phyloP scores from a whole-genome alignment of 73 alveolate species.

The Tetrahymena borealis region DNA sequence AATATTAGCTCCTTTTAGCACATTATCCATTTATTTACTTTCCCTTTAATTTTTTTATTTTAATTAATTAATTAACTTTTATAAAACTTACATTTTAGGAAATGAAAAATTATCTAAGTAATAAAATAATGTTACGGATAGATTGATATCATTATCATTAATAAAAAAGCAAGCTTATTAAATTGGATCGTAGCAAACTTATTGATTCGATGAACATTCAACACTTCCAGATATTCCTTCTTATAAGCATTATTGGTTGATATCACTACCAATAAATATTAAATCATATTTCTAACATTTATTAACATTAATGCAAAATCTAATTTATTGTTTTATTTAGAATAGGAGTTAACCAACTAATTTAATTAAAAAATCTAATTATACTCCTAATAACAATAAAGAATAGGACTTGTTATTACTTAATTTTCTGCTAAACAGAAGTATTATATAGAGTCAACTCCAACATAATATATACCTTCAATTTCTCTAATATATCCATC shows the following conservation, averaged over 20 bases:
- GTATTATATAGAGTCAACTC: background rate
- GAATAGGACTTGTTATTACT: background rate
- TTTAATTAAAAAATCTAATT: background rate
- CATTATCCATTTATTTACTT: no score
- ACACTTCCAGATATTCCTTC: background rate
- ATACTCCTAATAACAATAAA: background rate
- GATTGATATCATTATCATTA: background rate
- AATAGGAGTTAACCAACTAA: background rate
- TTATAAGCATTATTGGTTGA: background rate
- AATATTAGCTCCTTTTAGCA: no score
- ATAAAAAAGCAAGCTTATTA: background rate
- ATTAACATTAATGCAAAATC: background rate
- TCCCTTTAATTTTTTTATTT: no score
- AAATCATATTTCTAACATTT: background rate
- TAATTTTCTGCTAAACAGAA: background rate
- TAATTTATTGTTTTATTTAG: no score
- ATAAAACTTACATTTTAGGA: no score
- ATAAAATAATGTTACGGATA: no score
- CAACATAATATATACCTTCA: background rate
- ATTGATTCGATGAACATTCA: background rate
- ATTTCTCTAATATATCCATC: background rate
- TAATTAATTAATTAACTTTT: no score
- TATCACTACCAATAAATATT: background rate
- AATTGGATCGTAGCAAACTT: background rate
- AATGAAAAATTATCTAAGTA: no score